phyloP scores from a whole-genome alignment of 75 land plant genomes.

The Sequoia sempervirens region DNA sequence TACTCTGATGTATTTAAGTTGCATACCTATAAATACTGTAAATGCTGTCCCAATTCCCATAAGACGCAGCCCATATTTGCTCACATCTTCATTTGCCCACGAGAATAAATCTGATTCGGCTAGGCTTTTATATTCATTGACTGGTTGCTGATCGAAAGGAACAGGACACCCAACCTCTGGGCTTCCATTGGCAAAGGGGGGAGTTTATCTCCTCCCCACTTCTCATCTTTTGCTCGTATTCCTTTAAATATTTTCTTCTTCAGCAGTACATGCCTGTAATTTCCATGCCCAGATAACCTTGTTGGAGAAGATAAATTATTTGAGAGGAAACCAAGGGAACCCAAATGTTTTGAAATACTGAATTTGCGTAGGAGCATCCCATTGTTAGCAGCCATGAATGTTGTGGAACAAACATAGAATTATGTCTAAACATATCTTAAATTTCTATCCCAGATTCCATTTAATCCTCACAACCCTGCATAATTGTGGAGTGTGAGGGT shows the following conservation, averaged over 20 bases:
- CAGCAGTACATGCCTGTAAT: not conserved
- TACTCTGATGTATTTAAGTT: not conserved
- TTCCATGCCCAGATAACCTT: not conserved
- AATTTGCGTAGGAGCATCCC: not conserved
- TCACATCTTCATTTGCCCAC: conserved; percentile 75
- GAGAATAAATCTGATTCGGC: conserved; percentile 68
- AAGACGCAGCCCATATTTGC: conserved; percentile 45
- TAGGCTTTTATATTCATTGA: conserved; percentile 80
- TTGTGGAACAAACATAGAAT: not conserved
- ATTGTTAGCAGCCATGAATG: not conserved
- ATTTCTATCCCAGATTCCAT: not conserved
- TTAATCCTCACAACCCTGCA: not conserved
- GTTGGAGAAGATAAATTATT: not conserved
- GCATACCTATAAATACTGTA: conserved; percentile 48
- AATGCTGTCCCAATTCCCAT: conserved; percentile 50
- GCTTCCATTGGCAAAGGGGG: conserved; percentile 50
- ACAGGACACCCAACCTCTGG: conserved; percentile 70
- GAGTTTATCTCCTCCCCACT: conserved; percentile 1
- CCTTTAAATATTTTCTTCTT: not conserved
- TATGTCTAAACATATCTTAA: not conserved
- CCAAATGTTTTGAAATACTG: not conserved
- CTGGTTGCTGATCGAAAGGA: conserved; percentile 86
- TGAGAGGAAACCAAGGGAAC: not conserved
- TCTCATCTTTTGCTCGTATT: not conserved
- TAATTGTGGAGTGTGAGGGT: not conserved